Percentiles rank a stretch among this genome's conserved stretches.
These are phyloP conservation scores for Populus nigra DNA, from an alignment of 345 rosid genomes.

Conservation along the genomic window DNA sequence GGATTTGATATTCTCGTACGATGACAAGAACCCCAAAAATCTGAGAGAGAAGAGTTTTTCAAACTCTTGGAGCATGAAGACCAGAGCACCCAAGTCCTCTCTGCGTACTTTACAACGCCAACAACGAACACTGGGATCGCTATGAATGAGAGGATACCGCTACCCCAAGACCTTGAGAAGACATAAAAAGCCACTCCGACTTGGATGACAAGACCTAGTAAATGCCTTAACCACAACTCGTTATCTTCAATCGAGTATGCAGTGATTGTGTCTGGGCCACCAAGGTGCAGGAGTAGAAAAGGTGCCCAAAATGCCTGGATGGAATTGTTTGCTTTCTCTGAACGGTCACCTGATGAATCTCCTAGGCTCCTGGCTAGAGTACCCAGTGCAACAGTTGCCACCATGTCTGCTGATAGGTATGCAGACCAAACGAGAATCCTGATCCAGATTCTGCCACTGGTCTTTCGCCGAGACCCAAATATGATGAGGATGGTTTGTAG, in stretches of 20 bases:
- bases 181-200: not conserved
- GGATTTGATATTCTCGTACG: rapidly evolving
- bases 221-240: not conserved
- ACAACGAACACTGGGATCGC: not conserved
- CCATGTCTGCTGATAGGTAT: not conserved
- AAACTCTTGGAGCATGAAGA: not conserved
- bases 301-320: conserved; percentile 7
- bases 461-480: not conserved
- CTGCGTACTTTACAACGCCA: not conserved
- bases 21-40: rapidly evolving
- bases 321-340: not conserved
- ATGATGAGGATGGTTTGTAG: conserved; percentile 1
- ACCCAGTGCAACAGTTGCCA: not conserved
- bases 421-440: not conserved
- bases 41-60: no score
- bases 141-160: not conserved
- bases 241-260: not conserved
- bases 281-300: conserved; percentile 3
- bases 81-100: not conserved
- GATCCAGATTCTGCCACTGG: not conserved
- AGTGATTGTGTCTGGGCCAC: conserved; percentile 3
- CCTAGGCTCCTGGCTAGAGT: not conserved
- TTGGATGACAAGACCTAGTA: not conserved
- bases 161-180: not conserved
- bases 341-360: not conserved